These are phyloP conservation scores for Tulasnella sp. DNA, from an alignment of 768 basidiomycete species.

Conservation along the genomic window DNA sequence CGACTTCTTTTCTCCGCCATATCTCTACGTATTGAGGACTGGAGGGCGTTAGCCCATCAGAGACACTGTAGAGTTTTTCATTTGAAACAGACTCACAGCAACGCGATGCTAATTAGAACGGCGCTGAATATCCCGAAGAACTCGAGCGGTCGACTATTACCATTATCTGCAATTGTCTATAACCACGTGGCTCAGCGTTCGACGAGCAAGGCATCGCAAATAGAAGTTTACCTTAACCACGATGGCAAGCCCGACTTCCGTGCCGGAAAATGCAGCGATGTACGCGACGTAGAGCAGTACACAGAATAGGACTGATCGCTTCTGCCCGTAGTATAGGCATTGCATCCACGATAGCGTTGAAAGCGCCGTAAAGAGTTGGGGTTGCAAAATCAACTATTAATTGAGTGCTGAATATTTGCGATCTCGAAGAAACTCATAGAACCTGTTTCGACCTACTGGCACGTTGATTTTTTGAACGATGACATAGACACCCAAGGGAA, in stretches of 20 bases:
- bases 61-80: neutral
- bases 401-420: neutral
- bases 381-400: neutral
- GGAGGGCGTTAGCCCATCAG: neutral
- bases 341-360: conserved; percentile 46
- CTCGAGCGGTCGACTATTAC: conserved; percentile 38
- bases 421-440: neutral
- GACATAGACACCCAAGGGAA: conserved; percentile 69
- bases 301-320: conserved; percentile 42
- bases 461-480: conserved; percentile 65
- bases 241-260: conserved; percentile 65
- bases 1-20: conserved; percentile 47
- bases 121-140: conserved; percentile 68
- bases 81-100: conserved; percentile 45
- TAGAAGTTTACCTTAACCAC: conserved; percentile 55
- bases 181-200: neutral
- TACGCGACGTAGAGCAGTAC: conserved; percentile 39
- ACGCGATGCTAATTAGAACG: conserved; percentile 56
- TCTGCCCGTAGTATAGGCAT: conserved; percentile 67
- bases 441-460: neutral
- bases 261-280: conserved; percentile 54
- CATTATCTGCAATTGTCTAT: neutral
- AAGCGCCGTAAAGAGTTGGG: conserved; percentile 45
- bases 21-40: conserved; percentile 79
- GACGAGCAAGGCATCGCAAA: neutral